phyloP scores from a whole-genome alignment of 495 filamentous ascomycete species.

The Talaromyces thailandensis region DNA sequence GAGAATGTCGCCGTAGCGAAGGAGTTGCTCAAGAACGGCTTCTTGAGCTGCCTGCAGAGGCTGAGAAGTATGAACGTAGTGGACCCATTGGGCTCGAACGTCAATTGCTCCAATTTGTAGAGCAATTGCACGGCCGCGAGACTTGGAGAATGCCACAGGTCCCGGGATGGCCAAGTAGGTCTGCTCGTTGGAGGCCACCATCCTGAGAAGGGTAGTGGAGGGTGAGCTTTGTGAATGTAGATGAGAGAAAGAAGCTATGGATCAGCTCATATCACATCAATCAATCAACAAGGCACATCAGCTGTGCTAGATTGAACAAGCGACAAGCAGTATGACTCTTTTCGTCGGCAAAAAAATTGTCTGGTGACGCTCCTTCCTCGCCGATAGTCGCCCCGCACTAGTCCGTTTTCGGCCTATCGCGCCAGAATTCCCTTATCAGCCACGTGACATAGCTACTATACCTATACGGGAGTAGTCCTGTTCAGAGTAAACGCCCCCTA shows the following conservation, averaged over 20 bases:
- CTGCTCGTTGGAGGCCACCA: slow-evolving; percentile 23
- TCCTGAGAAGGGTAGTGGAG: slow-evolving; percentile 11
- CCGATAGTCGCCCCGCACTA: slow-evolving; percentile 20
- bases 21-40: slow-evolving; percentile 47
- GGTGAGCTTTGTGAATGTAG: neutral
- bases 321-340: neutral
- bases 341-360: neutral
- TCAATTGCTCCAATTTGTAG: slow-evolving; percentile 43
- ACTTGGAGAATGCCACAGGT: slow-evolving; percentile 43
- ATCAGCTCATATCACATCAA: neutral
- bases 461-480: neutral
- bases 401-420: slow-evolving; percentile 21
- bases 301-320: slow-evolving; percentile 9
- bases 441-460: slow-evolving; percentile 13
- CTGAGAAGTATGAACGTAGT: slow-evolving; percentile 46
- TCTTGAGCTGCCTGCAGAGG: slow-evolving; percentile 32
- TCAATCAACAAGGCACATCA: slow-evolving; percentile 10
- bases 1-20: slow-evolving; percentile 52
- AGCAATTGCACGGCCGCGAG: slow-evolving; percentile 41
- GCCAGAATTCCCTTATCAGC: slow-evolving; percentile 16
- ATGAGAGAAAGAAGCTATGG: neutral
- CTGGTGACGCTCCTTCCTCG: neutral
- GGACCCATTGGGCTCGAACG: slow-evolving; percentile 55
- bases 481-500: neutral
- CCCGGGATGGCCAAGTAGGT: slow-evolving; percentile 42